Percentiles rank a stretch among this genome's conserved stretches.
Evolutionary conservation across 2,329 filamentous ascomycete species (phyloP).

Genomic region (Cladosporium sp.): DNA sequence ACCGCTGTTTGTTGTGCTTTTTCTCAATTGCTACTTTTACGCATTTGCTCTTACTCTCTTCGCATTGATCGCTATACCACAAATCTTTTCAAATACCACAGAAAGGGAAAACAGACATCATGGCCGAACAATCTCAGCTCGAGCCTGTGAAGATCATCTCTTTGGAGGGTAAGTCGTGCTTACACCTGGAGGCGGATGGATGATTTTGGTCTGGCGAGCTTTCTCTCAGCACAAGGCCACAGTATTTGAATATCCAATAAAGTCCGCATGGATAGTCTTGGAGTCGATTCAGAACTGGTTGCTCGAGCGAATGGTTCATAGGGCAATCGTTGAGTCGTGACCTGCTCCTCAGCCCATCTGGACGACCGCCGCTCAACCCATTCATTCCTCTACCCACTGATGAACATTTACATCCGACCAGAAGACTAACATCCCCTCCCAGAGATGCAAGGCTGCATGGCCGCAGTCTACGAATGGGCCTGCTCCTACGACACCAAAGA

Average conservation of each 20-base stretch:
- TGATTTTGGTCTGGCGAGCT: neutral
- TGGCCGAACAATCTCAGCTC: constrained; percentile 26
- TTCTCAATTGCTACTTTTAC: neutral
- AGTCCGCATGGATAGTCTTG: neutral
- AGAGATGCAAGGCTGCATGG: constrained; percentile 45
- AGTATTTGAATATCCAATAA: neutral
- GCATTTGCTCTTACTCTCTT: neutral
- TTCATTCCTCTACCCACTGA: too few relatives aligned
- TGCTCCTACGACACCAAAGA: constrained; percentile 69
- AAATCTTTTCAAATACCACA: neutral
- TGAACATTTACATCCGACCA: neutral
- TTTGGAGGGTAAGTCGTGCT: constrained; percentile 36
- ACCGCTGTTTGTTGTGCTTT: neutral
- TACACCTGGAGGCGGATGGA: neutral
- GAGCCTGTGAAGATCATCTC: constrained; percentile 39
- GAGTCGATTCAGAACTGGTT: too few relatives aligned
- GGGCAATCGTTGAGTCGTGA: too few relatives aligned
- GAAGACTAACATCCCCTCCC: constrained; percentile 13
- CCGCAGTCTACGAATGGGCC: constrained; percentile 61
- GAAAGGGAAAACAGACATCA: constrained; percentile 5
- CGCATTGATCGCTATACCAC: neutral
- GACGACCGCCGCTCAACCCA: too few relatives aligned
- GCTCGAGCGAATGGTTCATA: too few relatives aligned
- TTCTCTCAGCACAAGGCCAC: neutral
- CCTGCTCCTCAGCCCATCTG: too few relatives aligned